Base-by-base conservation (phyloP, 176 grass and related monocot genomes). In the Zea mays region DNA sequence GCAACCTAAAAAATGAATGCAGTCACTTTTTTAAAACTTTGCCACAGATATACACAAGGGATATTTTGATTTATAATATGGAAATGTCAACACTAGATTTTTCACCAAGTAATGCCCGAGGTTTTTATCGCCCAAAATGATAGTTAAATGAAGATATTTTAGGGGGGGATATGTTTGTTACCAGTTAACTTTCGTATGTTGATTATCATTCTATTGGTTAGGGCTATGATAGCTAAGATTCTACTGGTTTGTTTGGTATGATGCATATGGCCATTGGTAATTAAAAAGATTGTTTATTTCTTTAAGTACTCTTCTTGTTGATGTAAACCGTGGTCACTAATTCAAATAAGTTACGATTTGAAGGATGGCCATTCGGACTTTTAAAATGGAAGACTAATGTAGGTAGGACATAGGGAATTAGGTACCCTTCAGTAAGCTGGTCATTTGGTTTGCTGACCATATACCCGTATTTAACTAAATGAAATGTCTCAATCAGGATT, bases 281-380 rank as follows among this genome's bases (percentile, higher is more conserved):
- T 7, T 65, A 9, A 37, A 14, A 65, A 39, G 62, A 39, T 16
- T 2, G 14, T 39, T 40, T 68, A 36, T 15, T 71, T 46, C 57
- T 76, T 10, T 62, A 43, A 46, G 35, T 37, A 17, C 12, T 5
- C 7, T 8, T 59, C 15, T 47, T 76, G 17, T 12, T 2, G 16
- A 33, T 36, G 15, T 76, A 62, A 44, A 63, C 42, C 47, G 7
- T 47, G 40, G 27, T 35, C 42, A 46, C 20, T 34, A 63, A 54
- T 59, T 43, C 19, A 73, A 34, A n/a, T 55, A 39, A 63, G 41
- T 17, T 76, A 62, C 45, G 20, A 75, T 60, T 76, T 48, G 42
- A 63, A 36, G 5, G 42, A 3, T 76, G 21, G 8, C 8, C 42
- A 55, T 5, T 72, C 35, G 12, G 5, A 27, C 54, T 33, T 44